phyloP scores from a whole-genome alignment of 2,329 filamentous ascomycete genomes.

The Xylaria sp. region DNA sequence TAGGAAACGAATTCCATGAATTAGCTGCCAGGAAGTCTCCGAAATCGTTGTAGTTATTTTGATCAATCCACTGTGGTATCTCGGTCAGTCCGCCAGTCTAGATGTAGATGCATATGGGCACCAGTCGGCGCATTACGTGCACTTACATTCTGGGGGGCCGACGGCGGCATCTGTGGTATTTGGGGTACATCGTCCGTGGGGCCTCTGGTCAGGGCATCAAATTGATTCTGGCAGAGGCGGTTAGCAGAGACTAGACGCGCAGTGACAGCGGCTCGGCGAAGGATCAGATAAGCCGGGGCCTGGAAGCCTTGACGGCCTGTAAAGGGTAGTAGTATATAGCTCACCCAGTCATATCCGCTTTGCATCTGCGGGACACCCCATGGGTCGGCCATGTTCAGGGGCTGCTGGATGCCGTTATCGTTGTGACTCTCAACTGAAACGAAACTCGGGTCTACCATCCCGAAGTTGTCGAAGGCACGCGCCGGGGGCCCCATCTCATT shows the following conservation, averaged over 20 bases:
- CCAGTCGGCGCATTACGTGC: background rate
- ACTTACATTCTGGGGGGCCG: slow-evolving; percentile 33
- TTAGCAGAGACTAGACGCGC: slow-evolving; percentile 17
- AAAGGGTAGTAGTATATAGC: slow-evolving; percentile 20
- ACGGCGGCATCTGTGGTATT: slow-evolving; percentile 30
- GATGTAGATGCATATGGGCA: background rate
- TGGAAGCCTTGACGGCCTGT: background rate
- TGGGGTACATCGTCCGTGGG: slow-evolving; percentile 39
- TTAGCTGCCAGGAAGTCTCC: slow-evolving; percentile 39
- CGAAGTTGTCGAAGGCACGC: slow-evolving; percentile 37
- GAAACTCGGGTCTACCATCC: slow-evolving; percentile 32
- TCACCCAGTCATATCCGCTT: slow-evolving; percentile 47
- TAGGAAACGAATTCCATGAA: slow-evolving; percentile 41
- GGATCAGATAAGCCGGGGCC: background rate
- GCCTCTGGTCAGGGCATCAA: slow-evolving; percentile 44
- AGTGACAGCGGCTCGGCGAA: background rate
- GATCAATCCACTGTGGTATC: slow-evolving; percentile 38
- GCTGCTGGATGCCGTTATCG: slow-evolving; percentile 25
- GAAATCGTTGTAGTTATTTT: slow-evolving; percentile 41
- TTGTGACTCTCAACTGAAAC: slow-evolving; percentile 9
- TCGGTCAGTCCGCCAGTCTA: slow-evolving; percentile 15
- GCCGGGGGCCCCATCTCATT: slow-evolving; percentile 29
- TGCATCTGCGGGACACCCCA: slow-evolving; percentile 43
- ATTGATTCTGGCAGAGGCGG: slow-evolving; percentile 41
- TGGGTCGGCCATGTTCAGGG: slow-evolving; percentile 35